A percentile compares a stretch with the other conserved stretches of the same genome.
These are phyloP conservation scores for Dimargaris xerosporica DNA, from an alignment of 192 early-diverging fungal genomes.

Conservation along the genomic window DNA sequence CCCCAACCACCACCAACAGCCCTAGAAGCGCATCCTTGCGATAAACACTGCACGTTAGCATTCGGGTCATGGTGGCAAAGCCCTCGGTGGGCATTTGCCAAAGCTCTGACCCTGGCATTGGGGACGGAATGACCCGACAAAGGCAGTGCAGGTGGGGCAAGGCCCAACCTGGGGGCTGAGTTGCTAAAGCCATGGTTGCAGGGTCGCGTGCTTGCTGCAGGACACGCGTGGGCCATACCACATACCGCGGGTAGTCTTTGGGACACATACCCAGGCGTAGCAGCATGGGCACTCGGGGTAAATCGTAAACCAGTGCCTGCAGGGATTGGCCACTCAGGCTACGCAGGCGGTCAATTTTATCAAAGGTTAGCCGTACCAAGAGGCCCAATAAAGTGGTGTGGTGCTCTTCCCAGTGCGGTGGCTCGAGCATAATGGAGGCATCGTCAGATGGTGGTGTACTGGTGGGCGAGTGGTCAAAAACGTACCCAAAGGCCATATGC, in stretches of 20 bases:
- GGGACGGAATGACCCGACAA: conserved; percentile 8
- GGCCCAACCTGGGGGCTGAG: neutral
- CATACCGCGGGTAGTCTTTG: conserved; percentile 1
- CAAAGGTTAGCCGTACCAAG: conserved; percentile 62
- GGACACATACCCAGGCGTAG: neutral
- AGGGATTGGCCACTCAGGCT: conserved; percentile 52
- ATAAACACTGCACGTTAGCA: conserved; percentile 38
- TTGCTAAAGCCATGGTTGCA: conserved; percentile 13
- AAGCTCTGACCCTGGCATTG: conserved; percentile 22
- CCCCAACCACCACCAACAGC: conserved; percentile 60
- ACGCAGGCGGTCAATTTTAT: conserved; percentile 85
- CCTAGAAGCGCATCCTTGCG: conserved; percentile 44
- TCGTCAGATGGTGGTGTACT: conserved; percentile 19
- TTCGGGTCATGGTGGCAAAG: conserved; percentile 40
- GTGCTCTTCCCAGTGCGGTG: conserved; percentile 19
- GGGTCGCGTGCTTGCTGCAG: neutral
- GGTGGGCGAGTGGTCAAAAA: neutral
- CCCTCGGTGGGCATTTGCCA: conserved; percentile 48
- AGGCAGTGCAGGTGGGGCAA: conserved; percentile 14
- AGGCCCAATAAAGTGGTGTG: conserved; percentile 19
- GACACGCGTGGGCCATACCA: neutral
- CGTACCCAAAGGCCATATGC: conserved; percentile 18
- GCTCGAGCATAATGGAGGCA: conserved; percentile 12
- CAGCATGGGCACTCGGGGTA: neutral
- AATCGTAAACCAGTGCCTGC: conserved; percentile 17